Evolutionary conservation across 192 early-diverging fungal genomes (phyloP).

Genomic region (Podochytrium sp.): DNA sequence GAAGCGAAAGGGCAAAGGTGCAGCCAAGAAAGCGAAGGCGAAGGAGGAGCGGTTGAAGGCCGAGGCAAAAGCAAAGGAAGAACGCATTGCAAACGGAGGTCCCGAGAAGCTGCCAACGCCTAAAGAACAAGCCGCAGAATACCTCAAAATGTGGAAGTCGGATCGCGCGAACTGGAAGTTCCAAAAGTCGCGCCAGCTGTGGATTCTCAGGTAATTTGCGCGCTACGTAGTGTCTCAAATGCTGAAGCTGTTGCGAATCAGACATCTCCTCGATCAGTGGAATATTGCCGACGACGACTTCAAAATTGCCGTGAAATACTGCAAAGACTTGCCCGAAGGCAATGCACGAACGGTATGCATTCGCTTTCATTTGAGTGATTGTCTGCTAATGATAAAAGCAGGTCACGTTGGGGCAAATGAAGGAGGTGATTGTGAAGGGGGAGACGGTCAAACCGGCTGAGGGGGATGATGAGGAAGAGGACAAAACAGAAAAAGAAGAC

Average conservation of each 20-base stretch:
- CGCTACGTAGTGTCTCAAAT: background rate
- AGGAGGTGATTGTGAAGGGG: background rate
- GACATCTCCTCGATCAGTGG: conserved; percentile 1
- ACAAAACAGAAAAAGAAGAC: background rate
- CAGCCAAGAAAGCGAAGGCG: background rate
- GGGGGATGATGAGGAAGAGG: conserved; percentile 1
- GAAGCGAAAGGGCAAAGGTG: conserved; percentile 12
- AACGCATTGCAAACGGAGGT: conserved; percentile 3
- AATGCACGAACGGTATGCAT: conserved; percentile 5
- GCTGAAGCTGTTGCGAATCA: background rate
- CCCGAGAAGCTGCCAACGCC: conserved; percentile 5
- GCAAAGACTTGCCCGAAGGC: background rate
- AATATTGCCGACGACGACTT: conserved; percentile 7
- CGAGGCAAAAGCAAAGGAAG: background rate
- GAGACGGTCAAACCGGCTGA: background rate
- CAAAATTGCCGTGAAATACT: conserved; percentile 2
- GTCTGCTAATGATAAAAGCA: too few relatives aligned
- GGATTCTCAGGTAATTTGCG: background rate
- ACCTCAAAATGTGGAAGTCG: background rate
- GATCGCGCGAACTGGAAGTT: conserved; percentile 22
- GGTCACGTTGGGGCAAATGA: background rate
- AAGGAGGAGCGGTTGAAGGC: conserved; percentile 9
- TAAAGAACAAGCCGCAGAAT: background rate
- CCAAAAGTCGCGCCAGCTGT: conserved; percentile 20
- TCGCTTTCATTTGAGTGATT: background rate